Evolutionary conservation across 441 rosid species (phyloP).

Genomic region (Croton laevigatus): DNA sequence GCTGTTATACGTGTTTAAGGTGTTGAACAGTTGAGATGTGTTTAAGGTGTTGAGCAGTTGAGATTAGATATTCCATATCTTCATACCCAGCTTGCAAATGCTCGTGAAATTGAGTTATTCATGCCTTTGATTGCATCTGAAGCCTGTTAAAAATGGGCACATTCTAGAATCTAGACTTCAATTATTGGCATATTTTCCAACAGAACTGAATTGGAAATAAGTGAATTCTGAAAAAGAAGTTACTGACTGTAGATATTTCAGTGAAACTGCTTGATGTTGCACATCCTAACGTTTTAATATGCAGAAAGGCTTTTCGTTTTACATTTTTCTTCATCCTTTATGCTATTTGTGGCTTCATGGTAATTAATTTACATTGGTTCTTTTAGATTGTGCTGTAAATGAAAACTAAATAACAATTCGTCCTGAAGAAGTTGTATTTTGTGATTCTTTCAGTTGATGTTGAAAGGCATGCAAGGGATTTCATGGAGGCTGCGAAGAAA

Average conservation of each 20-base stretch:
- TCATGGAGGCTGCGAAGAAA: slow-evolving; percentile 98
- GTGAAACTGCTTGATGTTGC: neutral
- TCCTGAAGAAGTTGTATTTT: slow-evolving; percentile 19
- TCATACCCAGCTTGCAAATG: neutral
- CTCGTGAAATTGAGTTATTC: neutral
- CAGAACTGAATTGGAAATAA: neutral
- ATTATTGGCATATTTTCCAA: neutral
- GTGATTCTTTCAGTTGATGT: slow-evolving; percentile 67
- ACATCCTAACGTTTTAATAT: neutral
- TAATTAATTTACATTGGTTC: neutral
- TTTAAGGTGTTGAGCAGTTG: neutral
- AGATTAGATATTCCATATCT: too few relatives aligned
- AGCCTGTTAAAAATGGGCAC: neutral
- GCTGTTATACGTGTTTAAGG: neutral
- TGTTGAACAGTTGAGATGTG: neutral
- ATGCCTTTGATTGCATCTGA: neutral
- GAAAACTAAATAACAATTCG: neutral
- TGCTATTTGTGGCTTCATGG: neutral
- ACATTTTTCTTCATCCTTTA: slow-evolving; percentile 2
- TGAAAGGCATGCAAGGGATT: slow-evolving; percentile 88
- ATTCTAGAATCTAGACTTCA: neutral
- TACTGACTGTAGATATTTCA: neutral
- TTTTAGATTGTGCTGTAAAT: neutral
- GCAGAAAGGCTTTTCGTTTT: neutral
- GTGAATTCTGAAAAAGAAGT: neutral